phyloP scores from a whole-genome alignment of 345 rosid species.

The Eucalyptus regnans region DNA sequence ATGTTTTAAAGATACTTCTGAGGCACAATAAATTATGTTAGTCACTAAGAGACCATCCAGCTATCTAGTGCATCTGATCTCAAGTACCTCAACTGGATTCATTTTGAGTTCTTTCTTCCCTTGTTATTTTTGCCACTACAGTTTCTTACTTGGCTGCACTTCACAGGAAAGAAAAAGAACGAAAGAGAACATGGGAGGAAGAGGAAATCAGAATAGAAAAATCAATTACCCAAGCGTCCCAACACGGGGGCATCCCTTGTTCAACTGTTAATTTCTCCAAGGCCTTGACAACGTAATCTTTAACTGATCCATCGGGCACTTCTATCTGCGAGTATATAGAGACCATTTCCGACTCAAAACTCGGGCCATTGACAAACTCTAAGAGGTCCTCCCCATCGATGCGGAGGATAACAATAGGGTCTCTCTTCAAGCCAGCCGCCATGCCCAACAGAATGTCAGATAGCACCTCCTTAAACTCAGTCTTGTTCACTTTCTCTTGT shows the following conservation, averaged over 20 bases:
- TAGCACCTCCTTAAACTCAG: conserved; percentile 76
- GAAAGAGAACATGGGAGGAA: neutral
- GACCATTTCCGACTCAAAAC: conserved; percentile 55
- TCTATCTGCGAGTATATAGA: conserved; percentile 42
- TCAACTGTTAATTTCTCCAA: conserved; percentile 71
- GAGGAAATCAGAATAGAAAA: neutral
- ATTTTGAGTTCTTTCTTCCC: neutral
- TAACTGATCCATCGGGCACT: conserved; percentile 26
- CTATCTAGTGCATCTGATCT: neutral
- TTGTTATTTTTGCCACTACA: neutral
- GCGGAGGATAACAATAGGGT: conserved; percentile 87
- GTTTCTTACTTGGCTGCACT: neutral
- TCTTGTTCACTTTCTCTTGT: conserved; percentile 69
- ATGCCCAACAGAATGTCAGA: conserved; percentile 85
- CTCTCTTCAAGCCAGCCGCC: conserved; percentile 97
- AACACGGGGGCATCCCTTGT: conserved; percentile 83
- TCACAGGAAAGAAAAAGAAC: neutral
- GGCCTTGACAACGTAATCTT: conserved; percentile 38
- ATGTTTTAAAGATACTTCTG: neutral
- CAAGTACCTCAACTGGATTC: neutral
- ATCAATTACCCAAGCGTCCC: conserved; percentile 70
- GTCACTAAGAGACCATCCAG: neutral
- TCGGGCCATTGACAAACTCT: conserved; percentile 61
- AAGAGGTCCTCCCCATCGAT: conserved; percentile 91
- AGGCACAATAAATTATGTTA: neutral